Evolutionary conservation across 148 eudicot genomes (phyloP).

Genomic region (Fagopyrum esculentum): DNA sequence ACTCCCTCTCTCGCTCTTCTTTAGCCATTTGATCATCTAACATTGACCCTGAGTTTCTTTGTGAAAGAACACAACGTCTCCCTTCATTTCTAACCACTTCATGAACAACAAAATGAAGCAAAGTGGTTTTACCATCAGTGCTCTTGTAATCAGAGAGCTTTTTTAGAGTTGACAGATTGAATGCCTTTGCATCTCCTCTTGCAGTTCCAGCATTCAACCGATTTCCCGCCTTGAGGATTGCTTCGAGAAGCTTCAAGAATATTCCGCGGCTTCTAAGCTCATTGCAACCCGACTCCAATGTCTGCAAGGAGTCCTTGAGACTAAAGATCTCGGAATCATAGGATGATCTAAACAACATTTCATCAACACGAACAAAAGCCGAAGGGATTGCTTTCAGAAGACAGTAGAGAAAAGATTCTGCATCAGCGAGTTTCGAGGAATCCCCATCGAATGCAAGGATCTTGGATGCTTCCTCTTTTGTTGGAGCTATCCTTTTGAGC

Average conservation of each 20-base stretch:
- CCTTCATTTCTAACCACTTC: constrained; percentile 50
- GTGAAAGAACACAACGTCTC: constrained; percentile 19
- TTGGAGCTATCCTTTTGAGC: constrained; percentile 38
- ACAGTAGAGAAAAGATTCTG: constrained; percentile 52
- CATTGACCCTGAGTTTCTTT: constrained; percentile 8
- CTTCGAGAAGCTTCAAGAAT: constrained; percentile 50
- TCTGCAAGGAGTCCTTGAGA: constrained; percentile 36
- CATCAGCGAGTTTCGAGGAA: constrained; percentile 42
- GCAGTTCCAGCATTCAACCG: constrained; percentile 41
- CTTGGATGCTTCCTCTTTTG: constrained; percentile 37
- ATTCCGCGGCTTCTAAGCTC: constrained; percentile 44
- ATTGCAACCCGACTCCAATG: constrained; percentile 41
- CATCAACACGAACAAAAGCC: constrained; percentile 36
- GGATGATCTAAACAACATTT: constrained; percentile 42
- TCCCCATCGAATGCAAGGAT: constrained; percentile 44
- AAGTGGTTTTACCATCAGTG: constrained; percentile 48
- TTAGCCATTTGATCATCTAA: constrained; percentile 6
- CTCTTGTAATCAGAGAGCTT: constrained; percentile 52
- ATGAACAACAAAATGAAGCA: constrained; percentile 54
- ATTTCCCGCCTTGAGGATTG: constrained; percentile 54
- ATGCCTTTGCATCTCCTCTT: constrained; percentile 32
- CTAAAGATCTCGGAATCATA: constrained; percentile 42
- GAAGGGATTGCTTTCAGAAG: constrained; percentile 40
- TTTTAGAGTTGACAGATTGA: constrained; percentile 37
- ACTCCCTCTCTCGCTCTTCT: constrained; percentile 26